phyloP scores from a whole-genome alignment of 208 protist genomes.

The Blastocrithidia nonstop region DNA sequence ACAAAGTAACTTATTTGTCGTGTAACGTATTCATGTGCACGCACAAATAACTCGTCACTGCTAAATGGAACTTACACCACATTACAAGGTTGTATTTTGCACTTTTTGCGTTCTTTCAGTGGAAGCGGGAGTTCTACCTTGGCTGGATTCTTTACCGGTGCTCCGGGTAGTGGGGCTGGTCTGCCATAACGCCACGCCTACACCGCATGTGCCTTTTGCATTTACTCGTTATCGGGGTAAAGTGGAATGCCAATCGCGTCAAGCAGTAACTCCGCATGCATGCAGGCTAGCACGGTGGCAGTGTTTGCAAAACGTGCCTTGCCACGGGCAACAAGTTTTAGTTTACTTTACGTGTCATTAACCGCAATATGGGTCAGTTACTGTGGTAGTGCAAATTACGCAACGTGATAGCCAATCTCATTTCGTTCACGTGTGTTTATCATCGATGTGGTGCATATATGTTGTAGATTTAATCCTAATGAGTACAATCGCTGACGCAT shows the following conservation, averaged over 20 bases:
- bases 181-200: slow-evolving; percentile 67
- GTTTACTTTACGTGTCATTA: slow-evolving; percentile 3
- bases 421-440: not conserved
- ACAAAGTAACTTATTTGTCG: slow-evolving; percentile 33
- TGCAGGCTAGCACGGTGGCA: slow-evolving; percentile 57
- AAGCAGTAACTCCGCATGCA: slow-evolving; percentile 81
- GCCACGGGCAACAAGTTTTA: slow-evolving; percentile 38
- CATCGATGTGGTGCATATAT: slow-evolving; percentile 4
- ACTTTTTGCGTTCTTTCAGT: slow-evolving; percentile 24
- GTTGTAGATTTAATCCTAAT: slow-evolving; percentile 21
- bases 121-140: slow-evolving; percentile 35
- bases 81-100: slow-evolving; percentile 11
- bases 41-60: slow-evolving; percentile 53
- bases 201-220: slow-evolving; percentile 50
- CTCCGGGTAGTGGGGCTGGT: slow-evolving; percentile 40
- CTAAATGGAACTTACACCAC: slow-evolving; percentile 23
- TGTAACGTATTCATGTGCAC: slow-evolving; percentile 32
- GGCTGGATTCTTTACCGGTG: slow-evolving; percentile 16
- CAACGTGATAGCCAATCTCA: not conserved
- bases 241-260: slow-evolving; percentile 43
- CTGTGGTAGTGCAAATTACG: not conserved
- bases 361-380: slow-evolving; percentile 1
- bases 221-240: slow-evolving; percentile 32
- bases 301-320: slow-evolving; percentile 34
- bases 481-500: slow-evolving; percentile 30